Evolutionary conservation across 306 rosid genomes (phyloP).

Genomic region (Ceratonia siliqua): DNA sequence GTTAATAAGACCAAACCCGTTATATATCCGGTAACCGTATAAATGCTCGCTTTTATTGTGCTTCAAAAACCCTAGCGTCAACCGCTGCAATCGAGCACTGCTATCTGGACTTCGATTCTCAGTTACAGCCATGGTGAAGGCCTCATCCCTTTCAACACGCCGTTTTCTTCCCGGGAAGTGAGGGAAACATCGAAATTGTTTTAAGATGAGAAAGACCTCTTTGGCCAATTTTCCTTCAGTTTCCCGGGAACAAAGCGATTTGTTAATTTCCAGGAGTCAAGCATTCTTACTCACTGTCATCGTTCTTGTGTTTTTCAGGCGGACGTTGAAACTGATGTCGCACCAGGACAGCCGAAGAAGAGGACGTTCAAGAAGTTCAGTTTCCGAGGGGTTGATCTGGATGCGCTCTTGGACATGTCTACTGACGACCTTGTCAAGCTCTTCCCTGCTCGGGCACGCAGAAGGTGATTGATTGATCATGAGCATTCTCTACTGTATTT

Average conservation of each 20-base stretch:
- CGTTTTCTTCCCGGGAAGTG: background rate
- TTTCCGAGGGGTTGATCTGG: constrained; percentile 65
- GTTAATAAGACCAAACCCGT: background rate
- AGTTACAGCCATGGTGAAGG: background rate
- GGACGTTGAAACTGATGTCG: constrained; percentile 56
- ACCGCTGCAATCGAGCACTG: background rate
- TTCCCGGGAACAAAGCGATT: constrained; percentile 7
- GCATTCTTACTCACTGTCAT: background rate
- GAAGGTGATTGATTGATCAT: constrained; percentile 42
- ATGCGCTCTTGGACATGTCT: constrained; percentile 65
- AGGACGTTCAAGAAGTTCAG: constrained; percentile 74
- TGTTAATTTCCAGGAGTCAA: background rate
- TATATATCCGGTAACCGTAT: background rate
- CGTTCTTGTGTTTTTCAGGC: constrained; percentile 40
- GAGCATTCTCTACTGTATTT: background rate
- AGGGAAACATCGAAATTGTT: background rate
- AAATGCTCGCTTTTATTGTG: background rate
- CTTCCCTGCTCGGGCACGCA: constrained; percentile 61
- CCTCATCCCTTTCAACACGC: background rate
- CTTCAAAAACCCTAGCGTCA: background rate
- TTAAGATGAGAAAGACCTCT: background rate
- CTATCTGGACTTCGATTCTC: background rate
- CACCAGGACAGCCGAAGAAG: constrained; percentile 59
- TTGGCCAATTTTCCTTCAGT: constrained; percentile 4
- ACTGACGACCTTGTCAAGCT: constrained; percentile 71